Percentiles rank a stretch among this genome's conserved stretches.
These are phyloP conservation scores for Xylariaceae sp. DNA, from an alignment of 2,329 filamentous ascomycete species.

Conservation along the genomic window DNA sequence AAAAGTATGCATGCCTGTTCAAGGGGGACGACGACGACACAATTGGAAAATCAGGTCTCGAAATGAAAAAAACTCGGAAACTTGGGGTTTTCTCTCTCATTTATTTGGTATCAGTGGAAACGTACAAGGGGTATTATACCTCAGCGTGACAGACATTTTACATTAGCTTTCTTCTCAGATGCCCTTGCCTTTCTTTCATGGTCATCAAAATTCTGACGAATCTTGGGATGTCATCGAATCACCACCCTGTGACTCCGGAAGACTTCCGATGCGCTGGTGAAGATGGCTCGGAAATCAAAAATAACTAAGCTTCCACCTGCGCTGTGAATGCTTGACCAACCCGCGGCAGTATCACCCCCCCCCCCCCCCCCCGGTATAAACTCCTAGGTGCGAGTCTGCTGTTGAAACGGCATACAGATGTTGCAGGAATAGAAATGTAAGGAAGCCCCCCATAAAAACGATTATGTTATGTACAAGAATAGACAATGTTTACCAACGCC, in stretches of 20 bases:
- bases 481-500: conserved; percentile 11
- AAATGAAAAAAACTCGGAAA: too few relatives aligned
- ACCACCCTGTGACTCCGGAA: too few relatives aligned
- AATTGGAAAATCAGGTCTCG: too few relatives aligned
- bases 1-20: background rate
- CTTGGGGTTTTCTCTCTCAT: background rate
- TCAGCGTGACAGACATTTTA: background rate
- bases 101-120: background rate
- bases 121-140: conserved; percentile 7
- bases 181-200: background rate
- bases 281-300: background rate
- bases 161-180: conserved; percentile 6
- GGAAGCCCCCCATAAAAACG: conserved; percentile 5
- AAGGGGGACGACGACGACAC: too few relatives aligned
- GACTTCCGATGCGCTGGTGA: too few relatives aligned
- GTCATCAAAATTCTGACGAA: conserved; percentile 1
- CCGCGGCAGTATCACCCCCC: conserved; percentile 16
- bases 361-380: conserved; percentile 23
- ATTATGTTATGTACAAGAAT: conserved; percentile 23
- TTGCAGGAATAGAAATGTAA: conserved; percentile 12
- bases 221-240: background rate
- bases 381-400: conserved; percentile 26
- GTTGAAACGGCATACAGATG: conserved; percentile 18
- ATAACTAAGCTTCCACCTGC: conserved; percentile 8
- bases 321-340: conserved; percentile 15